Evolutionary conservation across 1,139 yeast genomes (phyloP), one percentile per base, ranked within the genome.

Genomic region (Lipomyces yarrowii): DNA sequence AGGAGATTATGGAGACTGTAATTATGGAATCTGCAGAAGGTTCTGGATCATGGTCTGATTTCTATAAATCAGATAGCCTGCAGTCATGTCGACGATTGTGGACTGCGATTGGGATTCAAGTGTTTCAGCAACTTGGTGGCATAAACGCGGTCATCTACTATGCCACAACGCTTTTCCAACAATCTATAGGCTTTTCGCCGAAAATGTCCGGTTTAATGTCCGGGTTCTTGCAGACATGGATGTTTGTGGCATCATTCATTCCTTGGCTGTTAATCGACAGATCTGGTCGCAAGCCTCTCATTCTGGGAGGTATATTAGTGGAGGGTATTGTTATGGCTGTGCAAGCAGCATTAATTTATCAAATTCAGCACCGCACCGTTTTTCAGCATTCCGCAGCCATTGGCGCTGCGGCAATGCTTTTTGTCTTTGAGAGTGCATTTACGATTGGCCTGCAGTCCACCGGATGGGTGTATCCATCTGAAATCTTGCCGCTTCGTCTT

Each of bases 101-200:
- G 37, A 90, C 92, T 69, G 98, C 97, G 6, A 90, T 94, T 86
- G 87, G 91, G 46, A 88, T 96, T 1, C 96, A 90, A 74, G 86
- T 91, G 80, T 91, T 92, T 82, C 97, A 97, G 5, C 98, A 92
- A 77, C 81, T 92, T 75, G 90, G 91, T 74, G 98, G 98, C 73
- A 93, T 92, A 76, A 92, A 92, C 74, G 92, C 92, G 67, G 90
- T 92, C 64, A 87, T 96, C 1, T 92, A 92, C 79, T 92, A 92
- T 78, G 97, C 97, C 0, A 97, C 98, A 0, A 82, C 91, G 79
- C 94, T 92, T 59, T 92, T 92, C 77, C 97, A 91, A 76, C 90
- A 90, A 73, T 97, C 97, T 2, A 78, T 84, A 11, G 98, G 97
- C 26, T 84, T 72, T 15, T 23, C 32, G 13, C 23, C 51, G 6